Evolutionary conservation across 169 alveolate genomes (phyloP), one percentile per base, ranked within the genome.

Genomic region (Plasmodium inui): DNA sequence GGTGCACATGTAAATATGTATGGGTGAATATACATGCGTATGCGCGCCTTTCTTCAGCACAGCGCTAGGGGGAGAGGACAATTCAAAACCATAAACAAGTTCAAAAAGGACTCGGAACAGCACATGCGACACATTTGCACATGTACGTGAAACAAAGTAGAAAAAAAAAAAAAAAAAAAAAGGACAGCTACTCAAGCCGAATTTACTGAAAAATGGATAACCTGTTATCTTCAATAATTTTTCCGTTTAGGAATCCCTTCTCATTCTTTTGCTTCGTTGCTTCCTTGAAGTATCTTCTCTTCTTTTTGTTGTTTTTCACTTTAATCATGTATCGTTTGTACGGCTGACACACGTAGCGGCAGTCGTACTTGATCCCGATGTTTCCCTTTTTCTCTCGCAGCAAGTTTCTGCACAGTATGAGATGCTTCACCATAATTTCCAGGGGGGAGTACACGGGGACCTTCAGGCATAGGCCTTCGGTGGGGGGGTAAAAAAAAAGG

Each of bases 401-500:
- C 72, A 89, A 67, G 37, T 89, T 89, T 70, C 94, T 57, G 44
- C 90, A 89, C 73, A 89, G 82, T 55, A 89, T 89, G 34, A 89
- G 73, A 4, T 89, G 94, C 74, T 89, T 89, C 17, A 89, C 76
- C 81, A 89, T 89, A 50, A 89, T 79, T 89, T 89, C 94, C 89
- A 89, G 39, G n/a, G 94, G 94, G 82, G 94, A 89, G 73, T 89
- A 89, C 72, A 89, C 32, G 74, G 94, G 94, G 26, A 79, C 94
- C 28, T 89, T 78, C 50, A 89, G 55, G 70, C 94, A 89, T 39
- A 89, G 67, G 67, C 50, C 94, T 89, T 19, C 41, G 14, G 71
- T 32, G 72, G 71, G 28, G 67, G 81, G 46, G 71, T 22, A 73
- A 30, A 53, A 72, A 84, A 28, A 73, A 39, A 34, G 28, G 83